Evolutionary conservation across 1,139 yeast genomes (phyloP).

Genomic region (Suhomyces coccinellae): DNA sequence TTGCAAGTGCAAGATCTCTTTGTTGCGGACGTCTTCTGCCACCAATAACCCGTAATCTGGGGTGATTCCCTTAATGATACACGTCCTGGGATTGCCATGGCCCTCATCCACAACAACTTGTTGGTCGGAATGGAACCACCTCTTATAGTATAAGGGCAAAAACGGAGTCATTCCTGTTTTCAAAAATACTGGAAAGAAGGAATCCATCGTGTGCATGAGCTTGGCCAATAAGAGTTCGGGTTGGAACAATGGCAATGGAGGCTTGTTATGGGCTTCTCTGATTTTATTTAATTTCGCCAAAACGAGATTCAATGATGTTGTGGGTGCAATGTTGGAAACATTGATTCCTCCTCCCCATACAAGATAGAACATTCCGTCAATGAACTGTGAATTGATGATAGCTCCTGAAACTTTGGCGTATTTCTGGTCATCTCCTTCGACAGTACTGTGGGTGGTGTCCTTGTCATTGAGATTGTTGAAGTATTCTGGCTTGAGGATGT

Average conservation of each 20-base stretch:
- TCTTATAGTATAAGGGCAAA: constrained; percentile 68
- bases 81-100: constrained; percentile 44
- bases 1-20: constrained; percentile 66
- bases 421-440: constrained; percentile 46
- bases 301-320: constrained; percentile 79
- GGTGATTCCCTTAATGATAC: constrained; percentile 78
- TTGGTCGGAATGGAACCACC: constrained; percentile 86
- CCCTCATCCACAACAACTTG: constrained; percentile 54
- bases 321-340: constrained; percentile 83
- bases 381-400: constrained; percentile 73
- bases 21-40: constrained; percentile 68
- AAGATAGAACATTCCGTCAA: constrained; percentile 58
- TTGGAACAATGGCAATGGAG: constrained; percentile 49
- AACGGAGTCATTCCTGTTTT: constrained; percentile 68
- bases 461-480: constrained; percentile 32
- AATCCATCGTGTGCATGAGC: constrained; percentile 64
- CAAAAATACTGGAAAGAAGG: constrained; percentile 58
- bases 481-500: constrained; percentile 66
- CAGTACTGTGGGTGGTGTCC: constrained; percentile 32
- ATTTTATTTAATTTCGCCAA: constrained; percentile 58
- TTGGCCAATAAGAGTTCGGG: constrained; percentile 71
- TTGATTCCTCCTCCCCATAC: constrained; percentile 88
- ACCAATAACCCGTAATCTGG: constrained; percentile 78
- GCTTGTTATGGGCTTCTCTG: constrained; percentile 41
- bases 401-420: constrained; percentile 84